Evolutionary conservation across 768 basidiomycete genomes (phyloP).

Genomic region (Phaeotremella skinneri): DNA sequence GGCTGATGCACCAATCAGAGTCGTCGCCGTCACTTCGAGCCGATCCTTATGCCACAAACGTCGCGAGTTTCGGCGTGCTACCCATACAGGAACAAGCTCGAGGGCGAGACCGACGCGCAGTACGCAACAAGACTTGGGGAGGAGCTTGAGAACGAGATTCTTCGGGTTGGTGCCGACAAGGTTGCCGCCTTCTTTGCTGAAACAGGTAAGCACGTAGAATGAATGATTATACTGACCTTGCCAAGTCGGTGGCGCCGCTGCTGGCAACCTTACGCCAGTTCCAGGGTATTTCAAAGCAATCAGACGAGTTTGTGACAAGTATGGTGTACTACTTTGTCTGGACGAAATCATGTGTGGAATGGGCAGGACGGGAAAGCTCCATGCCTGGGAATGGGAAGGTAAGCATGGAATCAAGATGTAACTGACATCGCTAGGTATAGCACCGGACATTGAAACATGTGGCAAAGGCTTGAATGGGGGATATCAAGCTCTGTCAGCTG

Average conservation of each 20-base stretch:
- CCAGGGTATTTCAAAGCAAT: constrained; percentile 77
- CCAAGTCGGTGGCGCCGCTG: constrained; percentile 78
- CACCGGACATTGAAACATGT: constrained; percentile 81
- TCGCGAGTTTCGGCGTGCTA: constrained; percentile 62
- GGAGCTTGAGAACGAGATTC: constrained; percentile 82
- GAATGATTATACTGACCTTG: constrained; percentile 54
- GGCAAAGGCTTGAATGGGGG: constrained; percentile 92
- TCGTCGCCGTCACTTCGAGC: constrained; percentile 44
- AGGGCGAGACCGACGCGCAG: constrained; percentile 70
- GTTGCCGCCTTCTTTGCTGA: constrained; percentile 55
- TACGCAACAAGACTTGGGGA: constrained; percentile 74
- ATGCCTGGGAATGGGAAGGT: constrained; percentile 70
- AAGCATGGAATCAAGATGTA: background rate
- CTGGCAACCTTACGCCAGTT: constrained; percentile 71
- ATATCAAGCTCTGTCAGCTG: constrained; percentile 73
- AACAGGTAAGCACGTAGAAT: constrained; percentile 10
- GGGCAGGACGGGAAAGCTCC: constrained; percentile 84
- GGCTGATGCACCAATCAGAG: constrained; percentile 53
- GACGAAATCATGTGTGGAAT: constrained; percentile 93
- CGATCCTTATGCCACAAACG: constrained; percentile 73
- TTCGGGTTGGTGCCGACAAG: constrained; percentile 75
- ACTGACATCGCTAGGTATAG: constrained; percentile 49
- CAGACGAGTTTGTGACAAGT: constrained; percentile 59
- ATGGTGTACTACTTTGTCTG: constrained; percentile 67
- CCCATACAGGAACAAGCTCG: constrained; percentile 68